Conservation (phyloP, 176 grass and related monocot genomes). For the Oryza nivara region DNA sequence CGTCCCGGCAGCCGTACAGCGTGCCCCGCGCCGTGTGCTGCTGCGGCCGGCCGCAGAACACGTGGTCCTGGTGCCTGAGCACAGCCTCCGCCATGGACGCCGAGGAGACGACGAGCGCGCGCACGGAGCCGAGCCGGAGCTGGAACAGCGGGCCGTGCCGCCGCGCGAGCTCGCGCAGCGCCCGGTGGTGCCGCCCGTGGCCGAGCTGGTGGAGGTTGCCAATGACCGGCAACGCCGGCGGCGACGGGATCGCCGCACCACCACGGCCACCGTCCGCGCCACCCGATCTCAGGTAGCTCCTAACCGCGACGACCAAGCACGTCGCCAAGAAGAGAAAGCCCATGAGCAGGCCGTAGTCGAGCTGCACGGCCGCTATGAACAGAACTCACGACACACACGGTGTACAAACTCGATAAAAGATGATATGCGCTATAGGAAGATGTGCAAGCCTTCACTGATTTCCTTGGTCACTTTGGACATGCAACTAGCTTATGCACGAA, state of each 20-base stretch:
- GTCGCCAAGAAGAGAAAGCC: conserved; percentile 1
- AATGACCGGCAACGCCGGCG: conserved; percentile 50
- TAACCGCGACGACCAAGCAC: neutral
- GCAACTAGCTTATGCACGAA: no score
- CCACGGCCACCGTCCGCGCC: neutral
- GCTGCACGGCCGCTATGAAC: neutral
- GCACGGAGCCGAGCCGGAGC: conserved; percentile 12
- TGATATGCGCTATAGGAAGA: no score
- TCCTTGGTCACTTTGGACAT: no score
- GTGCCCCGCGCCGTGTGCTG: conserved; percentile 11
- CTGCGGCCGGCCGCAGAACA: conserved; percentile 42
- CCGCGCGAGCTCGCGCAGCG: conserved; percentile 22
- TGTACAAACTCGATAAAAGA: no score
- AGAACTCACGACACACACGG: no score
- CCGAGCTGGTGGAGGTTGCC: conserved; percentile 66
- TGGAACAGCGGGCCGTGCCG: neutral
- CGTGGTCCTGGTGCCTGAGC: conserved; percentile 44
- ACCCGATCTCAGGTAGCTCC: neutral
- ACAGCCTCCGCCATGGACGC: conserved; percentile 41
- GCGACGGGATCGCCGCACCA: conserved; percentile 14
- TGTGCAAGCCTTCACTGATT: no score
- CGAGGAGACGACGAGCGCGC: conserved; percentile 52
- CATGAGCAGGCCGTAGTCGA: neutral
- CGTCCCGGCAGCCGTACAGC: conserved; percentile 42
- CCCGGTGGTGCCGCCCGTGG: conserved; percentile 30